Conservation (phyloP, 306 rosid species). For the Cucurbita ficifolia region DNA sequence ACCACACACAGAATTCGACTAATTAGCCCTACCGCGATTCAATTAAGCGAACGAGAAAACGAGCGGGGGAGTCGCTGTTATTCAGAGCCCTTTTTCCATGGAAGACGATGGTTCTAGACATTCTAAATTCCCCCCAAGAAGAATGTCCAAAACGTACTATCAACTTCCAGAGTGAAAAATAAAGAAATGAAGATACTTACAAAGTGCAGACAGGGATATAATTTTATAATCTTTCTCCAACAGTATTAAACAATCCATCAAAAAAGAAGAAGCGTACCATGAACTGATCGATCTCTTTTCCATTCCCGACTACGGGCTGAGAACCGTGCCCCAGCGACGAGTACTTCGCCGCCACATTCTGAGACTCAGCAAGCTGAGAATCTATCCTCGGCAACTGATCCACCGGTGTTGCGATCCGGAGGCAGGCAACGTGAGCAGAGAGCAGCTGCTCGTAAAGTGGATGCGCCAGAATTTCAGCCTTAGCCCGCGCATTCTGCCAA, state of each 20-base stretch:
- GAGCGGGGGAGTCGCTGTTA: background rate
- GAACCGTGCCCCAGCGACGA: slow-evolving; percentile 43
- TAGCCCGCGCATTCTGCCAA: slow-evolving; percentile 75
- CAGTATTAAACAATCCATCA: background rate
- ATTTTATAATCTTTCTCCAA: background rate
- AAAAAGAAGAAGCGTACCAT: slow-evolving; percentile 41
- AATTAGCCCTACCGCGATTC: background rate
- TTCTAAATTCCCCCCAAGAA: background rate
- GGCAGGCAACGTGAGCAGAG: slow-evolving; percentile 76
- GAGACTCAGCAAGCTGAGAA: slow-evolving; percentile 81
- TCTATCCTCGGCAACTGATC: slow-evolving; percentile 95
- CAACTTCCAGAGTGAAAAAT: background rate
- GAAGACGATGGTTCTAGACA: background rate
- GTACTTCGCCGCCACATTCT: slow-evolving; percentile 85
- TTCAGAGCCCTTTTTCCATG: background rate
- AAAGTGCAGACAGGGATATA: background rate
- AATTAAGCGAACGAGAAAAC: background rate
- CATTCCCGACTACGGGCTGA: slow-evolving; percentile 36
- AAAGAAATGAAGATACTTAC: background rate
- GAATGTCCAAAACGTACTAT: background rate
- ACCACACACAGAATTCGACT: background rate
- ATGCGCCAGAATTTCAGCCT: slow-evolving; percentile 60
- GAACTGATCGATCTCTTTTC: slow-evolving; percentile 85
- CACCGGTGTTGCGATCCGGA: slow-evolving; percentile 86
- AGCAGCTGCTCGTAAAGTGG: slow-evolving; percentile 81